Percentiles rank a stretch among this genome's conserved stretches.
These are phyloP conservation scores for Chaetomiaceae sp. DNA, from an alignment of 2,329 filamentous ascomycete species.

Conservation along the genomic window DNA sequence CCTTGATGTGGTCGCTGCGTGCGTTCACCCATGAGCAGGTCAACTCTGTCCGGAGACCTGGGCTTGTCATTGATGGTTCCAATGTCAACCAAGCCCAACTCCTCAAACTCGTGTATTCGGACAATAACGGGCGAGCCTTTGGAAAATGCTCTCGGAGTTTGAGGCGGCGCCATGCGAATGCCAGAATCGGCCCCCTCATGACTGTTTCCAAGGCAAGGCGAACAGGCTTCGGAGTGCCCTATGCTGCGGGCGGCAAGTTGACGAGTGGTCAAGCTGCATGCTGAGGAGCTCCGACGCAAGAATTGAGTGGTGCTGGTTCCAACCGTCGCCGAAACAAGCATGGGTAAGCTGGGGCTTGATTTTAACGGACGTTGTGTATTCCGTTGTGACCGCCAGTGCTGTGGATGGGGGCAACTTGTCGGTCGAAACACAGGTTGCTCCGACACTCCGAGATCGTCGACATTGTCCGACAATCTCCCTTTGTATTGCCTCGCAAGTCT, in stretches of 20 bases:
- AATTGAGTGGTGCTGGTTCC: conserved; percentile 9
- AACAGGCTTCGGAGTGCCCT: neutral
- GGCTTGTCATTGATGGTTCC: no score
- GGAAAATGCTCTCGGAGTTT: no score
- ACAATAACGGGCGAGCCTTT: no score
- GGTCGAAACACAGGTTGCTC: neutral
- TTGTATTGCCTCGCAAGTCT: no score
- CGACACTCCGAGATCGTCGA: conserved; percentile 15
- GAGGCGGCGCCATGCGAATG: no score
- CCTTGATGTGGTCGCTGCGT: no score
- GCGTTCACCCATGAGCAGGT: no score
- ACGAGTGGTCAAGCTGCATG: neutral
- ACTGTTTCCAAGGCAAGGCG: neutral
- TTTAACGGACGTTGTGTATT: conserved; percentile 14
- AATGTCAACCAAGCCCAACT: no score
- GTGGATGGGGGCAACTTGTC: conserved; percentile 17
- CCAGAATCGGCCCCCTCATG: neutral
- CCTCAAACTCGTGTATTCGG: no score
- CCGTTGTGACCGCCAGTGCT: conserved; percentile 12
- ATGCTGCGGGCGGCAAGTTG: neutral
- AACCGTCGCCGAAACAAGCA: conserved; percentile 19
- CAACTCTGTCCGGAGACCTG: no score
- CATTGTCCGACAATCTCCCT: no score
- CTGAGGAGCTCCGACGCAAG: neutral
- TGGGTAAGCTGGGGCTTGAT: conserved; percentile 16